Base-by-base conservation (phyloP, 192 early-diverging fungal species). In the Coemansia sp. region DNA sequence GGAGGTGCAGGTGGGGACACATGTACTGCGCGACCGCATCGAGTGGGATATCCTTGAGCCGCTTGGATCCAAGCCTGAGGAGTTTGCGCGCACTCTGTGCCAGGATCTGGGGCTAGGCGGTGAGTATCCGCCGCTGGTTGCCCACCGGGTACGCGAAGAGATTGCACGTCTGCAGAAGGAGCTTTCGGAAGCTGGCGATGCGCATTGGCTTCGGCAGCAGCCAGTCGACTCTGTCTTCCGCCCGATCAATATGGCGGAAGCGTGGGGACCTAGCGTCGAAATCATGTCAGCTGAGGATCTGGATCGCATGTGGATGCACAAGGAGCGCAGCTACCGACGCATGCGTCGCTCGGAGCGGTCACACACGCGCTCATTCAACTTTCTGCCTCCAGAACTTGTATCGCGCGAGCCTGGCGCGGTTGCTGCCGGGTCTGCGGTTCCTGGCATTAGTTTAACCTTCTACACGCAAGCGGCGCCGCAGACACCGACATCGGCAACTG, bases 1-100 rank as follows among this genome's bases (percentile, higher is more conserved):
- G 37, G 93, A 96, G 77, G 64, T 96, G 17, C 90, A 96, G 71
- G 90, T 95, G 2, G 94, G 93, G 20, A 76, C 88, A 51, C 76
- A 91, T 17, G 88, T 93, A 70, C 73, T 95, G 44, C 81, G 89
- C n/a, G 96, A 98, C 72, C 86, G 89, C 10, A 90, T 98, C 65
- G 95, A 96, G 85, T 98, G 96, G 96, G 94, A 95, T 53, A 83
- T 96, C 16, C 64, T 77, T 7, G 81, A 83, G 57, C 81, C 81
- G 45, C 67, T 77, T 12, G 81, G 76, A 19, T 70, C 79, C 9
- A 74, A 65, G 4, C 81, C 81, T 11, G 81, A 83, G 61, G 76
- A 78, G 55, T 83, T 75, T 78, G 81, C 81, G 13, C 65, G 73
- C 44, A 69, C 66, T 22, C 69, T 83, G 39, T 83, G 81, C 54